Percentiles rank a stretch among this genome's conserved stretches.
These are phyloP conservation scores for Candida ortonii DNA, from an alignment of 805 yeast species.

Conservation along the genomic window DNA sequence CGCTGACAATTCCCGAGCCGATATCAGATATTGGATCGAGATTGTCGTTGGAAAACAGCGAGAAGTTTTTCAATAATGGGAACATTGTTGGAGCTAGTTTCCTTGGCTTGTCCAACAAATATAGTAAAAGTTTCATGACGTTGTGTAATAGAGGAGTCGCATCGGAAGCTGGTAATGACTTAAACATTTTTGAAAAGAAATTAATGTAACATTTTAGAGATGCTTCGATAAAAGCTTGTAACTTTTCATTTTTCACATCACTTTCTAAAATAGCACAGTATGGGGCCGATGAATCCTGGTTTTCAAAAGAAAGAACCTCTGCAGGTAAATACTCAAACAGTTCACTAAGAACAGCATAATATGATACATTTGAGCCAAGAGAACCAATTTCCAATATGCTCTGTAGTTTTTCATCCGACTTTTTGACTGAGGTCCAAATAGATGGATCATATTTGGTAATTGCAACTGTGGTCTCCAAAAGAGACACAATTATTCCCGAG, in stretches of 20 bases:
- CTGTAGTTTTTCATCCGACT: slow-evolving; percentile 41
- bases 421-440: slow-evolving; percentile 53
- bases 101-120: slow-evolving; percentile 20
- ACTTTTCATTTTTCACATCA: slow-evolving; percentile 25
- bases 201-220: slow-evolving; percentile 30
- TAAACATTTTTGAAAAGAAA: slow-evolving; percentile 8
- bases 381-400: slow-evolving; percentile 52
- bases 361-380: slow-evolving; percentile 48
- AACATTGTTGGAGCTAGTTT: slow-evolving; percentile 11
- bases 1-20: slow-evolving; percentile 20
- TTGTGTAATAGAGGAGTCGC: slow-evolving; percentile 6
- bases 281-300: slow-evolving; percentile 8
- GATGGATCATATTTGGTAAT: slow-evolving; percentile 46
- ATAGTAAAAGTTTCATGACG: slow-evolving; percentile 13
- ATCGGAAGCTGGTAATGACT: slow-evolving; percentile 6
- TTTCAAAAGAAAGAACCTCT: slow-evolving; percentile 15
- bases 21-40: slow-evolving; percentile 24
- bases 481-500: slow-evolving; percentile 44
- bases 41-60: slow-evolving; percentile 16
- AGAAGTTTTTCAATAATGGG: slow-evolving; percentile 9
- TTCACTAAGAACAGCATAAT: slow-evolving; percentile 35
- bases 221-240: slow-evolving; percentile 17
- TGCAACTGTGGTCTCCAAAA: slow-evolving; percentile 45
- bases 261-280: slow-evolving; percentile 17
- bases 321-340: slow-evolving; percentile 23